Base-by-base conservation (phyloP, 139 green algal species). In the Chlamydomonas incerta region DNA sequence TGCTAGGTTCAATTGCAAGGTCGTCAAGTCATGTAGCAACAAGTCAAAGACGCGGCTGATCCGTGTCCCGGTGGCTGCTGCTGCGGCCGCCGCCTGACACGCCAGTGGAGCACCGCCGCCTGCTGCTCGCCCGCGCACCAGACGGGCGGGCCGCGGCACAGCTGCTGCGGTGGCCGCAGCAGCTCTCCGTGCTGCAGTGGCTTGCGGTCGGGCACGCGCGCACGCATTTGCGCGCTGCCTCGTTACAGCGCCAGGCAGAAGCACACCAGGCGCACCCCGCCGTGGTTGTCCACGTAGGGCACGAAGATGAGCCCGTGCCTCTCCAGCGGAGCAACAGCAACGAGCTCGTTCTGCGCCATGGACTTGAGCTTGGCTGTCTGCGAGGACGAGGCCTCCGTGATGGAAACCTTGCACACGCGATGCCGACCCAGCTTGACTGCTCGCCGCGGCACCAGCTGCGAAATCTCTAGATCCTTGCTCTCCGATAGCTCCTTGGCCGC, bases 341-440 rank as follows among this genome's bases (percentile, higher is more conserved):
- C 80, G 13, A 86, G 80, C 68, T 86, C 80, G 55, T 80, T 77
- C 55, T 86, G 80, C 33, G 80, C 80, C 80, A 86, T 77, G 0
- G 80, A 86, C 24, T 79, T 79, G 52, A 86, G 80, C 35, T 86
- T 86, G 11, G 68, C 5, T 0, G 71, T 35, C 80, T 86, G 80
- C 4, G 52, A 18, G 0, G 34, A 29, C 17, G 80, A 80, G 21
- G 68, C 52, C 28, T 79, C 68, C 4, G 71, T 26, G 4, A 86
- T 50, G 20, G 67, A 72, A 34, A 55, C 71, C 28, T 80, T 79
- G 68, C 68, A 79, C 11, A 80, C 80, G 26, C 68, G 68, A 29
- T 86, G 68, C 35, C 55, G 52, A 3, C 80, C 80, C 2, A 86
- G 80, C 80, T 86, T 86, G 0, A 86, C 80, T 0, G 31, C 80